Percentiles rank a stretch among this genome's conserved stretches.
Evolutionary conservation across 176 grass and related monocot genomes (phyloP).

Genomic region (Sorghum bicolor): DNA sequence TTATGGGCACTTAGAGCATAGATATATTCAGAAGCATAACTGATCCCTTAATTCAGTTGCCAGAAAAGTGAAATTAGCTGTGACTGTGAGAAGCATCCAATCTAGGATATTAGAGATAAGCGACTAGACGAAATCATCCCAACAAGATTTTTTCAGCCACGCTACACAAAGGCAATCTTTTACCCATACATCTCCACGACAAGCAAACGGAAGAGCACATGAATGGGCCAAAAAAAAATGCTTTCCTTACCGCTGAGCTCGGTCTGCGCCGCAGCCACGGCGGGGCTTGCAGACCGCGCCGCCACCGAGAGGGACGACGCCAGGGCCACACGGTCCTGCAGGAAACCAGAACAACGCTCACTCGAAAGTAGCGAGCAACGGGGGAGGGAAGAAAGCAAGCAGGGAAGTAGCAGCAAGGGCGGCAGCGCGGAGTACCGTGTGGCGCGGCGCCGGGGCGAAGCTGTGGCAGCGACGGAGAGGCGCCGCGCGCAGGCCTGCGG

Average conservation of each 20-base stretch:
- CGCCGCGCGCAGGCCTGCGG: neutral
- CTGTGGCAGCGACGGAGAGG: conserved; percentile 4
- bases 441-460: neutral
- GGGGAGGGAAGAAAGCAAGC: neutral
- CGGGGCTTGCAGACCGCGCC: neutral
- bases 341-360: neutral
- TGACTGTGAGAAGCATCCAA: neutral
- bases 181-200: neutral
- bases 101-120: neutral
- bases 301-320: neutral
- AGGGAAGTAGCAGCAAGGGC: neutral
- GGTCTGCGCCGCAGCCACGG: conserved; percentile 4
- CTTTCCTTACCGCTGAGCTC: neutral
- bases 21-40: neutral
- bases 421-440: neutral
- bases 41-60: neutral
- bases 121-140: neutral
- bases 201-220: neutral
- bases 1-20: neutral
- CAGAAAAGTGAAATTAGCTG: neutral
- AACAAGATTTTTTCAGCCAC: neutral
- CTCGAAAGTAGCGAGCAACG: neutral
- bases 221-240: neutral
- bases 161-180: neutral
- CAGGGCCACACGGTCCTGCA: conserved; percentile 3